Evolutionary conservation across 108 stramenopile genomes (phyloP).

Genomic region (Hondaea fermentalgiana): DNA sequence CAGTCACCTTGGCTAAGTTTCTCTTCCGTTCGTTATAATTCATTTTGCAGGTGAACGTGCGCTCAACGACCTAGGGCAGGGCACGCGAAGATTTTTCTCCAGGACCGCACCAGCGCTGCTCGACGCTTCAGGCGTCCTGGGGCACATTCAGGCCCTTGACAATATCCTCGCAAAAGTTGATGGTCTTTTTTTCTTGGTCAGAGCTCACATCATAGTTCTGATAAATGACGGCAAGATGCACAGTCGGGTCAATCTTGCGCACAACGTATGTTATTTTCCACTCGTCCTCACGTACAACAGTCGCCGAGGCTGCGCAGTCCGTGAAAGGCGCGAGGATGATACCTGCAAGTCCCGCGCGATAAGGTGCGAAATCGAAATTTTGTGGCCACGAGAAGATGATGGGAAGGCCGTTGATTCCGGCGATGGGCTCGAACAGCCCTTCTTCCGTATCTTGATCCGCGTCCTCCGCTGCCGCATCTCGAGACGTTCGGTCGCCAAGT

Average conservation of each 20-base stretch:
- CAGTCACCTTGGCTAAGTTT: neutral
- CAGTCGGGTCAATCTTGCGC: neutral
- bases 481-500: neutral
- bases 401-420: neutral
- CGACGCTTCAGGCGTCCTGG: too few species aligned
- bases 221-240: neutral
- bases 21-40: neutral
- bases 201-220: neutral
- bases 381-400: neutral
- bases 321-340: neutral
- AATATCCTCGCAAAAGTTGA: too few species aligned
- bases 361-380: neutral
- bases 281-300: neutral
- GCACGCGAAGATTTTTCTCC: too few species aligned
- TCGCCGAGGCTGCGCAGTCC: neutral
- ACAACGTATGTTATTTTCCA: neutral
- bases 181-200: neutral
- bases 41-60: neutral
- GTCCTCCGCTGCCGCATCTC: neutral
- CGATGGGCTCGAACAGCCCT: neutral
- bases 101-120: too few species aligned
- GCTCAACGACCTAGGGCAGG: too few species aligned
- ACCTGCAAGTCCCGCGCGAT: neutral
- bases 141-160: too few species aligned
- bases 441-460: neutral